Evolutionary conservation across 768 basidiomycete species (phyloP).

Genomic region (Leccinum broughii): DNA sequence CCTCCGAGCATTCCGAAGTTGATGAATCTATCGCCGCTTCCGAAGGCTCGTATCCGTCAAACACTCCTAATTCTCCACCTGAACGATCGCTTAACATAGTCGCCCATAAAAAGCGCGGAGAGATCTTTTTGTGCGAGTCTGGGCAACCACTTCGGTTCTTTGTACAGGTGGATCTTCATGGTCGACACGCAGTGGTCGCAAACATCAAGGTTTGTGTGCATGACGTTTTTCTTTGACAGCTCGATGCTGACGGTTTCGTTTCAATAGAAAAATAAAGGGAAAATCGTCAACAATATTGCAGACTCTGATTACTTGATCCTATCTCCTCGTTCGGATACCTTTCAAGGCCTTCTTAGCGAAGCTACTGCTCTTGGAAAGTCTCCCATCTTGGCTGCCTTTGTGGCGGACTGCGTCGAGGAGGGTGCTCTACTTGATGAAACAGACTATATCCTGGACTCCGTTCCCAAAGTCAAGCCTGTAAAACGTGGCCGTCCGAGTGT

Average conservation of each 20-base stretch:
- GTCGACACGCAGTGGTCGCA: conserved; percentile 49
- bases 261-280: conserved; percentile 65
- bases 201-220: conserved; percentile 56
- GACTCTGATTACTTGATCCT: conserved; percentile 65
- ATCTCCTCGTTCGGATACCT: conserved; percentile 50
- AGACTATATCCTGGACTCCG: conserved; percentile 44
- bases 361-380: conserved; percentile 38
- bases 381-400: conserved; percentile 54
- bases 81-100: conserved; percentile 15
- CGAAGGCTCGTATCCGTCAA: conserved; percentile 9
- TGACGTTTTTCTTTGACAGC: not conserved
- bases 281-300: conserved; percentile 50
- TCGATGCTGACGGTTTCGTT: not conserved
- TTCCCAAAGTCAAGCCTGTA: conserved; percentile 21
- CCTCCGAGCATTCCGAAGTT: conserved; percentile 19
- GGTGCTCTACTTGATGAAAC: conserved; percentile 44
- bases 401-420: conserved; percentile 51
- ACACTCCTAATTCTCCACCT: conserved; percentile 18
- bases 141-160: conserved; percentile 56
- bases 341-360: conserved; percentile 45
- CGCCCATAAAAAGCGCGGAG: conserved; percentile 23
- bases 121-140: conserved; percentile 44
- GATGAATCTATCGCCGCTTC: conserved; percentile 16
- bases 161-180: conserved; percentile 66
- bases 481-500: conserved; percentile 26